Conservation (phyloP, 2,329 filamentous ascomycete species). For the Microsporum audouinii region DNA sequence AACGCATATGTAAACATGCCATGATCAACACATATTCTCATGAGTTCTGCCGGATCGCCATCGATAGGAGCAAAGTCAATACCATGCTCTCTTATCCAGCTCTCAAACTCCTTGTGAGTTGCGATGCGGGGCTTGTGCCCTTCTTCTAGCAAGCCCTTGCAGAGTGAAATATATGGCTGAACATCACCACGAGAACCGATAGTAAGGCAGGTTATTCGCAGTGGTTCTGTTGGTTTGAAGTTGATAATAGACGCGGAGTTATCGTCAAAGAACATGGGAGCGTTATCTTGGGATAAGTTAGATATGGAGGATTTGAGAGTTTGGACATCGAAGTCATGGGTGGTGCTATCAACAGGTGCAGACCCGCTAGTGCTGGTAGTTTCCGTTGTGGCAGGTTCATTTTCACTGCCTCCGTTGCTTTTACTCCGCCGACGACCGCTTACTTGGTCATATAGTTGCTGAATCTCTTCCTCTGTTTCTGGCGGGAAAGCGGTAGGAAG, state of each 20-base stretch:
- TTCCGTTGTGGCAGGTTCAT: slow-evolving; percentile 21
- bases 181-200: slow-evolving; percentile 95
- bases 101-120: slow-evolving; percentile 79
- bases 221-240: slow-evolving; percentile 69
- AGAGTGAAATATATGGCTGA: slow-evolving; percentile 92
- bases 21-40: slow-evolving; percentile 92
- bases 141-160: slow-evolving; percentile 77
- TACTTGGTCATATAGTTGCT: neutral
- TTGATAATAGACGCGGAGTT: slow-evolving; percentile 76
- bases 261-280: slow-evolving; percentile 76
- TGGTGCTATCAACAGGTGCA: slow-evolving; percentile 46
- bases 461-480: neutral
- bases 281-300: slow-evolving; percentile 24
- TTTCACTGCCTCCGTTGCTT: slow-evolving; percentile 57
- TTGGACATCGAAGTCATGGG: slow-evolving; percentile 18
- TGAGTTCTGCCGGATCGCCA: slow-evolving; percentile 85
- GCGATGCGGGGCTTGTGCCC: slow-evolving; percentile 81
- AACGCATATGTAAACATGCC: slow-evolving; percentile 95
- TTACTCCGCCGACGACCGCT: slow-evolving; percentile 34
- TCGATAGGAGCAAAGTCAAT: slow-evolving; percentile 84
- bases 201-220: slow-evolving; percentile 83
- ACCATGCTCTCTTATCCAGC: slow-evolving; percentile 82
- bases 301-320: slow-evolving; percentile 18
- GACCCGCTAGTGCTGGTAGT: slow-evolving; percentile 50
- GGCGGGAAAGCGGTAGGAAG: neutral